Evolutionary conservation across 2,329 filamentous ascomycete species (phyloP).

Genomic region (Diaporthe destruens): DNA sequence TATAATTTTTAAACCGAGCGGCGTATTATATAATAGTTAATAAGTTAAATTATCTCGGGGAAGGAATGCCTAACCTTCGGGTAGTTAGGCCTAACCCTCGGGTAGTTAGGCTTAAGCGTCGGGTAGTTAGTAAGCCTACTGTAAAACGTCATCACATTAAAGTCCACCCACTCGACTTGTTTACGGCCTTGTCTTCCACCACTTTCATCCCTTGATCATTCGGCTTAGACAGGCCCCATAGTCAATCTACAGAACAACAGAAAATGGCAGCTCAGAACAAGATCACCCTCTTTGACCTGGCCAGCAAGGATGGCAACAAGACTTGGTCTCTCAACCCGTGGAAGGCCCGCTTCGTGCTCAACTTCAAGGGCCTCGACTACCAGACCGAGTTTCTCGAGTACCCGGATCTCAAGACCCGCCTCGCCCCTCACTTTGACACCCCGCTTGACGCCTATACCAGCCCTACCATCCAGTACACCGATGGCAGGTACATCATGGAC

Average conservation of each 20-base stretch:
- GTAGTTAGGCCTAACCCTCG: too few relatives aligned
- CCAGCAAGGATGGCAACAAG: conserved; percentile 61
- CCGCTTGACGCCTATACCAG: conserved; percentile 61
- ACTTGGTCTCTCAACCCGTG: conserved; percentile 78
- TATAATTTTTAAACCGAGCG: too few relatives aligned
- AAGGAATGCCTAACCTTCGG: too few relatives aligned
- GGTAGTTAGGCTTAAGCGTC: too few relatives aligned
- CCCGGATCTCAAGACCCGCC: conserved; percentile 69
- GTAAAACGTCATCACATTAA: too few relatives aligned
- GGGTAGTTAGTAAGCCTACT: too few relatives aligned
- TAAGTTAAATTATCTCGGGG: too few relatives aligned
- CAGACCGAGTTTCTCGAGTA: conserved; percentile 78
- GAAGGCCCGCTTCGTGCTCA: conserved; percentile 76
- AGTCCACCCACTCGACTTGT: too few relatives aligned
- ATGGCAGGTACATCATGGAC: conserved; percentile 74
- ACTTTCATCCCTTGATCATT: neutral
- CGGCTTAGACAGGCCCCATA: neutral
- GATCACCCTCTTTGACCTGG: conserved; percentile 73
- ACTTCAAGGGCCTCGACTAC: conserved; percentile 77
- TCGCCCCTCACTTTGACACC: conserved; percentile 64
- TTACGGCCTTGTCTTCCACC: too few relatives aligned
- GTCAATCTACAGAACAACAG: neutral
- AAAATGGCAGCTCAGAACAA: conserved; percentile 50
- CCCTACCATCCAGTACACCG: conserved; percentile 67
- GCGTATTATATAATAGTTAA: too few relatives aligned